Evolutionary conservation across 805 yeast species (phyloP).

Genomic region (Suhomyces sp.): DNA sequence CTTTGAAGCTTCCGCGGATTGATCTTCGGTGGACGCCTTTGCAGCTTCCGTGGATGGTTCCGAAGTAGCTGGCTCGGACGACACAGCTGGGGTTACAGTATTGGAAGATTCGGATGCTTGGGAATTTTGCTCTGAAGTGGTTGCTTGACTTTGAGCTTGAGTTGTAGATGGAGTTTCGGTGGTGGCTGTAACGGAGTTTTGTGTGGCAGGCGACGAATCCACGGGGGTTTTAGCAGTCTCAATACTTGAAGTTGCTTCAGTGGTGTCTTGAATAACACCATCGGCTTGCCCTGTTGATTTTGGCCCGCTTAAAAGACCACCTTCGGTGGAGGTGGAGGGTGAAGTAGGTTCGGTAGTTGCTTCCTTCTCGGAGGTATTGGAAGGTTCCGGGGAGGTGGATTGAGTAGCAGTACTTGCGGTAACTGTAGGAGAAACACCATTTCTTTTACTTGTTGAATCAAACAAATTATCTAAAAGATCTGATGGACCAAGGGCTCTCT

Average conservation of each 20-base stretch:
- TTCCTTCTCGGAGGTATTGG: background rate
- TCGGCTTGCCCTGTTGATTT: background rate
- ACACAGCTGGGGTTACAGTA: background rate
- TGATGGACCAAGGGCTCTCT: background rate
- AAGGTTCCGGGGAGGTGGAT: background rate
- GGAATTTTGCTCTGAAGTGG: background rate
- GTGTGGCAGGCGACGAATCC: background rate
- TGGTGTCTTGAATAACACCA: background rate
- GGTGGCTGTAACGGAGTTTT: background rate
- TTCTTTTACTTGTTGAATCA: background rate
- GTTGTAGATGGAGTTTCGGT: background rate
- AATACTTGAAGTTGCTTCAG: background rate
- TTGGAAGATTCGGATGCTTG: background rate
- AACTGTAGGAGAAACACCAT: background rate
- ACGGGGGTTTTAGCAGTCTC: background rate
- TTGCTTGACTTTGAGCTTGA: background rate
- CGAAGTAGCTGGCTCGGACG: background rate
- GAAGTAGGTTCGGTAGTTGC: background rate
- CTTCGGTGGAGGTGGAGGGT: background rate
- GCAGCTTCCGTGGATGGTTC: background rate
- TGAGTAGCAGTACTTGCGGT: background rate
- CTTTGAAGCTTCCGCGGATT: background rate
- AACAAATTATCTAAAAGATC: background rate
- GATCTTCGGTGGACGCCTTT: too few species aligned
- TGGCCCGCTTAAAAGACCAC: background rate